Evolutionary conservation across 2,329 filamentous ascomycete genomes (phyloP).

Genomic region (Fusarium neocosmosporiellum): DNA sequence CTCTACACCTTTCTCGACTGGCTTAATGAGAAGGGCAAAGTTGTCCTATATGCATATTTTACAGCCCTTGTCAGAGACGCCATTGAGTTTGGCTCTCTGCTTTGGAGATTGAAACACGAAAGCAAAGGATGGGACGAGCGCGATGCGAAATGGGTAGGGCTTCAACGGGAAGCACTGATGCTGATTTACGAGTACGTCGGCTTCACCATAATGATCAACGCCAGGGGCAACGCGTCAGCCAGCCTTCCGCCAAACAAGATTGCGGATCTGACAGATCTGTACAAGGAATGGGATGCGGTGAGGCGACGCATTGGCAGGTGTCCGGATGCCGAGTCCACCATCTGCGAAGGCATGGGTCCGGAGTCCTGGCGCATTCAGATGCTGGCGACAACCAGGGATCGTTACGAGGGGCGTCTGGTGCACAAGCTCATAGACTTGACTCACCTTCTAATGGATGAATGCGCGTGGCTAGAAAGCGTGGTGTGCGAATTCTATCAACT

Average conservation of each 20-base stretch:
- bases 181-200: constrained; percentile 23
- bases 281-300: background rate
- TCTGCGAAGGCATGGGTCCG: background rate
- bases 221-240: background rate
- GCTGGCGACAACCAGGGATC: background rate
- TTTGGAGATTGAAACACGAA: constrained; percentile 16
- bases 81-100: constrained; percentile 24
- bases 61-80: constrained; percentile 30
- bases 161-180: constrained; percentile 8
- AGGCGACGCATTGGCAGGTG: background rate
- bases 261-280: background rate
- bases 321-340: constrained; percentile 14
- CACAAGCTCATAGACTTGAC: constrained; percentile 31
- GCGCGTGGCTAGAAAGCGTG: constrained; percentile 32
- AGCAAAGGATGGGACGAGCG: background rate
- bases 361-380: background rate
- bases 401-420: constrained; percentile 25
- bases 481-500: constrained; percentile 39
- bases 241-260: background rate
- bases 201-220: background rate
- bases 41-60: constrained; percentile 31
- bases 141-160: background rate
- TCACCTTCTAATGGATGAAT: constrained; percentile 25
- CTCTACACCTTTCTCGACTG: background rate
- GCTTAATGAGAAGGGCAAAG: background rate